Conservation (phyloP, 2,329 filamentous ascomycete species). For the Erysiphe pulchra region DNA sequence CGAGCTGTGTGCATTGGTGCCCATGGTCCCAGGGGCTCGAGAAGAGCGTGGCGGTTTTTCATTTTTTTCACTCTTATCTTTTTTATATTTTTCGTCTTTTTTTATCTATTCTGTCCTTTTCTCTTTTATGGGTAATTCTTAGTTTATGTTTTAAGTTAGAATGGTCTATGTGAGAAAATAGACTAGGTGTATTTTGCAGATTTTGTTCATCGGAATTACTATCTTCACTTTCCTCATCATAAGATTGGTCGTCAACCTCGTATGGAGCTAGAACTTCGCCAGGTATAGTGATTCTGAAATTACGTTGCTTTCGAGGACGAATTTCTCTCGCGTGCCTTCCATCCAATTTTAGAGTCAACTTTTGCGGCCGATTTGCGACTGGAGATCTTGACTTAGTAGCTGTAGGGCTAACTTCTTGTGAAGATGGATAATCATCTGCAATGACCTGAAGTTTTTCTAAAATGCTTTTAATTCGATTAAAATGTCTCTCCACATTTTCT, state of each 20-base stretch:
- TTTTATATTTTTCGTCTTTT: slow-evolving; percentile 1
- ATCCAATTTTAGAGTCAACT: slow-evolving; percentile 19
- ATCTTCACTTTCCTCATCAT: slow-evolving; percentile 14
- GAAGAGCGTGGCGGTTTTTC: slow-evolving; percentile 10
- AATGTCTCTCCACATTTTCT: slow-evolving; percentile 35
- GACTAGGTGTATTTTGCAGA: slow-evolving; percentile 6
- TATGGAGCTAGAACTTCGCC: slow-evolving; percentile 40
- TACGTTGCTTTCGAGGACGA: slow-evolving; percentile 12
- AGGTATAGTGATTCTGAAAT: slow-evolving; percentile 36
- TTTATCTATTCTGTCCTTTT: too few relatives aligned
- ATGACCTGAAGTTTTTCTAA: slow-evolving; percentile 31
- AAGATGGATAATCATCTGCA: slow-evolving; percentile 30
- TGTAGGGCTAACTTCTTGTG: slow-evolving; percentile 22
- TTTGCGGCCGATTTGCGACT: slow-evolving; percentile 22
- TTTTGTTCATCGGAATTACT: slow-evolving; percentile 13
- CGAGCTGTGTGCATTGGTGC: slow-evolving; percentile 14
- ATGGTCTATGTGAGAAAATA: slow-evolving; percentile 2
- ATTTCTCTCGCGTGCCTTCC: slow-evolving; percentile 12
- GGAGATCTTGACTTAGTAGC: slow-evolving; percentile 23
- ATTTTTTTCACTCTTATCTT: slow-evolving; percentile 5
- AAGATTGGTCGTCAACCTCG: slow-evolving; percentile 34
- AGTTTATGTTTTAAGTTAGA: slow-evolving; percentile 8
- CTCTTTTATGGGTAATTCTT: slow-evolving; percentile 7
- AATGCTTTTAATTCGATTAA: slow-evolving; percentile 31
- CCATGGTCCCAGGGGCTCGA: slow-evolving; percentile 12